Evolutionary conservation across 208 protist genomes (phyloP), one percentile per base, ranked within the genome.

Genomic region (Acanthamoeba healyi): DNA sequence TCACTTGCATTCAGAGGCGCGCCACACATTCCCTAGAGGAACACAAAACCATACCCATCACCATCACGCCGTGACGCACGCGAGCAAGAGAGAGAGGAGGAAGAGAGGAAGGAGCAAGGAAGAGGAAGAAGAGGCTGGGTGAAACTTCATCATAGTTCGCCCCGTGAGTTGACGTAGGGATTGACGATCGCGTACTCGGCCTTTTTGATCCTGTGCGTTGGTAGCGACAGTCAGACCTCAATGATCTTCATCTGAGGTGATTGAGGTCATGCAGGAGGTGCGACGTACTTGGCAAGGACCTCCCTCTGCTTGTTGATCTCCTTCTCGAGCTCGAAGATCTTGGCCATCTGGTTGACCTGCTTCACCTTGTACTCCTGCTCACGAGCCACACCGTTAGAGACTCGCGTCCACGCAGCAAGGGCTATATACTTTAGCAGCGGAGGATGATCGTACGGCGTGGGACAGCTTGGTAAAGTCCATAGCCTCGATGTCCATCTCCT

Each of bases 311-410:
- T 15, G 10, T 54, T 54, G 6, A 54, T 54, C 49, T 6, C 67
- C 72, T 94, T 94, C 67, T 94, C 89, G n/a, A 94, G 70, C 89
- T 82, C 84, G 36, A 94, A 67, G 89, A 94, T 94, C 46, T 94
- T 94, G 40, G 81, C 65, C 89, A 84, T 94, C 67, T 94, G 65
- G 34, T 63, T 49, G 67, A 84, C 67, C 26, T 14, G 10, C 89
- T 84, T 94, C 40, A 24, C 89, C n/a, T 46, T n/a, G n/a, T n/a
- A n/a, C n/a, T n/a, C n/a, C n/a, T n/a, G n/a, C n/a, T n/a, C n/a
- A n/a, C n/a, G n/a, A n/a, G n/a, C n/a, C n/a, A 63, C 19, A 9
- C n/a, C 34, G 89, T 49, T 5, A 94, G 89, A 2, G 89, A 94
- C 26, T n/a, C n/a, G n/a, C n/a, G n/a, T n/a, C n/a, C n/a, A n/a